Evolutionary conservation across 768 basidiomycete genomes (phyloP).

Genomic region (Lyophyllum decastes): DNA sequence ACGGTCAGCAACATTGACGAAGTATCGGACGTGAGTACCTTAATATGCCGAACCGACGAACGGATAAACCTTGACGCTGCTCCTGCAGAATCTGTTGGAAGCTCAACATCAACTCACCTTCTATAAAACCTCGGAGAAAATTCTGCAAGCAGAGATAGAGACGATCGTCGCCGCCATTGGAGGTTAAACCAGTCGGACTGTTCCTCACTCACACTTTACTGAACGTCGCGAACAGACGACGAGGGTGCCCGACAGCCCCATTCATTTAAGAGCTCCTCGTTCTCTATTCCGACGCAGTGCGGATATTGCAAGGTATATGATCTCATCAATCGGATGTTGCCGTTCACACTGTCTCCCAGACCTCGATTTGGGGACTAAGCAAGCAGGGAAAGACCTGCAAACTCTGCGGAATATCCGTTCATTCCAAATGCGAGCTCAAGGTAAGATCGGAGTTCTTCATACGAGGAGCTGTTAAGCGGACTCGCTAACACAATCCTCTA

Average conservation of each 20-base stretch:
- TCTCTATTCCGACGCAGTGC: constrained; percentile 83
- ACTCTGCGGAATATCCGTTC: constrained; percentile 75
- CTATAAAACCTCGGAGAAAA: constrained; percentile 54
- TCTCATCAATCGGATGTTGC: neutral
- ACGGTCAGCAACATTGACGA: constrained; percentile 59
- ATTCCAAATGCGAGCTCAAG: constrained; percentile 86
- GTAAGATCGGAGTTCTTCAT: constrained; percentile 30
- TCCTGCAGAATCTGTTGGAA: constrained; percentile 60
- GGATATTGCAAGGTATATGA: constrained; percentile 73
- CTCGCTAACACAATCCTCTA: constrained; percentile 23
- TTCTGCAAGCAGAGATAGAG: constrained; percentile 66
- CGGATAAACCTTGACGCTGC: constrained; percentile 21
- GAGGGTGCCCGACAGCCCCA: constrained; percentile 72
- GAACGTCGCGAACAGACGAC: constrained; percentile 51
- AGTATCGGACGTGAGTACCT: constrained; percentile 53
- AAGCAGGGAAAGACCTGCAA: constrained; percentile 88
- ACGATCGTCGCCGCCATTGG: constrained; percentile 61
- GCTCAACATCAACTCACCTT: constrained; percentile 58
- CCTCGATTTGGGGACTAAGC: constrained; percentile 84
- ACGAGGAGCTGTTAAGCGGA: neutral
- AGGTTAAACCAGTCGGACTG: constrained; percentile 40
- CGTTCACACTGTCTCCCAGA: constrained; percentile 39
- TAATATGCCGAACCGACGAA: neutral
- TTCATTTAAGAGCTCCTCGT: constrained; percentile 81
- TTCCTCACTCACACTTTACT: constrained; percentile 10